phyloP scores from a whole-genome alignment of 1,139 yeast species.

The Diutina catenulata region DNA sequence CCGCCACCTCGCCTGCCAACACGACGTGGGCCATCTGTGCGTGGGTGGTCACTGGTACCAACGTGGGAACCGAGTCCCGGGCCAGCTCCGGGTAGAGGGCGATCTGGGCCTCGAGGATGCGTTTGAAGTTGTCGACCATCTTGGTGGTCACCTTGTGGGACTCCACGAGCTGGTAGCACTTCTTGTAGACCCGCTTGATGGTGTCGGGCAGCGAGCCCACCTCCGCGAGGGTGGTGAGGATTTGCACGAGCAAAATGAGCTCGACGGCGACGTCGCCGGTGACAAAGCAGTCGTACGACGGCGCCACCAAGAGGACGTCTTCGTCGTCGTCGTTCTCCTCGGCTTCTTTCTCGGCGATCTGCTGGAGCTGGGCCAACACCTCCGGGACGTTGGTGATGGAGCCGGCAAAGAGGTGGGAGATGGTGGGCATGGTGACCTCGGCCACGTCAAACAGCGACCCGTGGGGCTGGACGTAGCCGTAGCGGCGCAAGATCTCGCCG shows the following conservation, averaged over 20 bases:
- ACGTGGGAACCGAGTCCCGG: constrained; percentile 12
- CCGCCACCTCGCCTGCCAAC: constrained; percentile 38
- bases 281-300: constrained; percentile 50
- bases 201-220: constrained; percentile 20
- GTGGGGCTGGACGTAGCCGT: constrained; percentile 75
- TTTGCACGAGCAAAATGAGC: constrained; percentile 39
- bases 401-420: constrained; percentile 23
- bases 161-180: constrained; percentile 36
- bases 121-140: constrained; percentile 20
- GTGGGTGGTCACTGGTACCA: constrained; percentile 7
- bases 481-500: constrained; percentile 74
- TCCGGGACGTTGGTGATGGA: constrained; percentile 12
- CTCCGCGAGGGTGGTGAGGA: constrained; percentile 30
- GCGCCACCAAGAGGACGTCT: constrained; percentile 34
- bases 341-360: constrained; percentile 15
- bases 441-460: constrained; percentile 78
- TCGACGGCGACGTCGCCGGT: constrained; percentile 51
- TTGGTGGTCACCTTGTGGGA: constrained; percentile 25
- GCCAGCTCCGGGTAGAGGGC: constrained; percentile 28
- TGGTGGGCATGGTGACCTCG: constrained; percentile 42
- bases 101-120: constrained; percentile 23
- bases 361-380: constrained; percentile 20
- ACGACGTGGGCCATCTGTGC: constrained; percentile 39
- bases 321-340: constrained; percentile 33
- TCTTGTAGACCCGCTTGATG: constrained; percentile 33